phyloP scores from a whole-genome alignment of 345 rosid genomes.

The Carallia brachiata region DNA sequence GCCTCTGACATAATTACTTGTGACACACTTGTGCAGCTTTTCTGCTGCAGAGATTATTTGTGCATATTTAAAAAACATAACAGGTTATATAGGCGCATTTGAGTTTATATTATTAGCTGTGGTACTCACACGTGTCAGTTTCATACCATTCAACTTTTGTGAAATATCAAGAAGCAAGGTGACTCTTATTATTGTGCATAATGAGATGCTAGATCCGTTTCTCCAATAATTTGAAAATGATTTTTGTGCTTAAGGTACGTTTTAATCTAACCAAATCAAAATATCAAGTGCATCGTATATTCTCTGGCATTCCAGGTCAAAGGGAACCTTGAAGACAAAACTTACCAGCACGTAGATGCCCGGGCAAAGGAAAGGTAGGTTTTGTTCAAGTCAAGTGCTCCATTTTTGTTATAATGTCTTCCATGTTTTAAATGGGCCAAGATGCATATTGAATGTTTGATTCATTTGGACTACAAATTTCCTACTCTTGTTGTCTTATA shows the following conservation, averaged over 20 bases:
- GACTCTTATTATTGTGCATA: neutral
- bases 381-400: constrained; percentile 3
- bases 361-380: constrained; percentile 82
- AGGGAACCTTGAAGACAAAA: constrained; percentile 25
- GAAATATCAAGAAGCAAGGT: neutral
- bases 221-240: neutral
- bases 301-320: constrained; percentile 51
- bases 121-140: neutral
- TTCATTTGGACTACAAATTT: too few relatives aligned
- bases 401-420: neutral
- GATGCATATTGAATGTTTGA: too few relatives aligned
- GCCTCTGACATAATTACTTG: too few relatives aligned
- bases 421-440: too few relatives aligned
- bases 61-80: too few relatives aligned
- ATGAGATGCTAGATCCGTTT: neutral
- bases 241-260: neutral
- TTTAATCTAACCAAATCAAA: neutral
- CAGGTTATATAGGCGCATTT: too few relatives aligned
- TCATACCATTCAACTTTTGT: neutral
- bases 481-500: too few relatives aligned
- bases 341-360: constrained; percentile 54
- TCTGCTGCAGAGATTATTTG: too few relatives aligned
- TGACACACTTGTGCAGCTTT: too few relatives aligned
- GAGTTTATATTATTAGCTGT: too few relatives aligned
- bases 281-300: neutral